Conservation (phyloP, 148 eudicot species). For the Camellia japonica region DNA sequence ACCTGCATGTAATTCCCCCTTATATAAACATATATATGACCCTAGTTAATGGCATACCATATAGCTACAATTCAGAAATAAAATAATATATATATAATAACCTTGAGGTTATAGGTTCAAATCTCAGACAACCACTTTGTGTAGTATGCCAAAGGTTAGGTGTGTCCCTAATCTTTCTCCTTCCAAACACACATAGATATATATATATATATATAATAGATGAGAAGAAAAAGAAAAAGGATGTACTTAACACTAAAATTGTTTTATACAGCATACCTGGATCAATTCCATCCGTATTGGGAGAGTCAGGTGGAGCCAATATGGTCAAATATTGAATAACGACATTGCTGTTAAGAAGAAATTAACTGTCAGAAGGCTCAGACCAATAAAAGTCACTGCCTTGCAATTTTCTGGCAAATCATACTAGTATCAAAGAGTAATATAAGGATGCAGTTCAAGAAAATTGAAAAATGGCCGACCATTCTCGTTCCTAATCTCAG, state of each 20-base stretch:
- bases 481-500: background rate
- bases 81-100: background rate
- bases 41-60: background rate
- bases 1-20: too few relatives aligned
- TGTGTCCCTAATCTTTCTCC: too few relatives aligned
- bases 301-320: constrained; percentile 85
- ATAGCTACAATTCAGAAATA: background rate
- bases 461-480: background rate
- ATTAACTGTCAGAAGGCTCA: background rate
- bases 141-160: too few relatives aligned
- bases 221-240: background rate
- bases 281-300: constrained; percentile 96
- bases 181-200: background rate
- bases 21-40: background rate
- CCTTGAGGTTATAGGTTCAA: too few relatives aligned
- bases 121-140: too few relatives aligned
- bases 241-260: background rate
- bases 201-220: background rate
- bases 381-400: background rate
- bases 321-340: constrained; percentile 79
- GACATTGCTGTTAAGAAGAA: constrained; percentile 60
- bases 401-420: background rate
- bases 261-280: constrained; percentile 57
- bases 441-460: background rate
- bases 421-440: background rate